Percentiles rank a stretch among this genome's conserved stretches.
These are phyloP conservation scores for Naganishia liquefaciens DNA, from an alignment of 1,284 basidiomycete species.

Conservation along the genomic window DNA sequence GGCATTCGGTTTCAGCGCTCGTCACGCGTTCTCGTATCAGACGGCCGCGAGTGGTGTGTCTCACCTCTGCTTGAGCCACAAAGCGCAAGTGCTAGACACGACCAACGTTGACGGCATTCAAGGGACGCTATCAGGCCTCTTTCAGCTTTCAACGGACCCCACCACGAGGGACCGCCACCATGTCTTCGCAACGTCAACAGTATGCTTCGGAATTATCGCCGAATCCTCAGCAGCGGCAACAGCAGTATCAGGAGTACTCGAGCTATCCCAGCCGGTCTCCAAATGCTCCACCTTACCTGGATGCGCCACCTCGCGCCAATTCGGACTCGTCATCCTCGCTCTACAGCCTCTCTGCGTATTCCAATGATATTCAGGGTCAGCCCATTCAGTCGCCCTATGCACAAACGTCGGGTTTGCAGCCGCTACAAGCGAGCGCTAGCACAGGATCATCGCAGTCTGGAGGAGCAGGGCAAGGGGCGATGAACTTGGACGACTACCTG, in stretches of 20 bases:
- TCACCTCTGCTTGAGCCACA: no score
- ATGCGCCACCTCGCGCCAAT: conserved; percentile 13
- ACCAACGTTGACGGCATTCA: no score
- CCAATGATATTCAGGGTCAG: conserved; percentile 19
- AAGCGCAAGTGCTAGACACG: no score
- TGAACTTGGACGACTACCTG: conserved; percentile 24
- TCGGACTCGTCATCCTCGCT: conserved; percentile 21
- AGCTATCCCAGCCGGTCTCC: neutral
- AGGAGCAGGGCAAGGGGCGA: neutral
- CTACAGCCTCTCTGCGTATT: conserved; percentile 23
- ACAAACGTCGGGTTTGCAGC: neutral
- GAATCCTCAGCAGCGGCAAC: conserved; percentile 16
- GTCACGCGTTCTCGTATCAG: no score
- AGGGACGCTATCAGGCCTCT: no score
- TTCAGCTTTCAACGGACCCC: neutral
- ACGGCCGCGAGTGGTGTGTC: no score
- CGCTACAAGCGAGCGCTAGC: neutral
- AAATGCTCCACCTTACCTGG: neutral
- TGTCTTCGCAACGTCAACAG: conserved; percentile 12
- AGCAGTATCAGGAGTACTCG: conserved; percentile 10
- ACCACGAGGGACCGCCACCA: neutral
- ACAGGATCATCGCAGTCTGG: neutral
- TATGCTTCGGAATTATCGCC: neutral
- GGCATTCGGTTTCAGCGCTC: no score
- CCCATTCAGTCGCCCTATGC: conserved; percentile 15